Evolutionary conservation across 2,329 filamentous ascomycete genomes (phyloP).

Genomic region (Shiraia sp.): DNA sequence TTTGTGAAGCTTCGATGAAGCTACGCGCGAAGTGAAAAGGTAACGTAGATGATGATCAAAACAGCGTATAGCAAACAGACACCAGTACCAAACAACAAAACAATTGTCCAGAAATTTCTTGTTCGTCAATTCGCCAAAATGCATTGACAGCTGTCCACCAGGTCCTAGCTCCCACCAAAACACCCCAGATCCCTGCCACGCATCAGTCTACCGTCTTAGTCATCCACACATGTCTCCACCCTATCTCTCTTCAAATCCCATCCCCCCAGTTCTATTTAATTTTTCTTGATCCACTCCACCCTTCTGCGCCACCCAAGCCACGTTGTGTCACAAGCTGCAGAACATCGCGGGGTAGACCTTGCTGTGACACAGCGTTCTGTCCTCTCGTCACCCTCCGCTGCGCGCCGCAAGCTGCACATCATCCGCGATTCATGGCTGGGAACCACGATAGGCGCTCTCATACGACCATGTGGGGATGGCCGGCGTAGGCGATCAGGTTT

Average conservation of each 20-base stretch:
- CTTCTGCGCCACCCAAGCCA: slow-evolving; percentile 3
- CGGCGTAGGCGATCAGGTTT: slow-evolving; percentile 3
- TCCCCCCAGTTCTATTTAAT: no score
- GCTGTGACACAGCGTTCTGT: background rate
- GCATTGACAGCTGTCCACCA: slow-evolving; percentile 15
- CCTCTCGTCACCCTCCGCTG: background rate
- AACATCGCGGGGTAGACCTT: slow-evolving; percentile 18
- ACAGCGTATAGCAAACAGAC: no score
- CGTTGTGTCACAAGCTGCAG: slow-evolving; percentile 20
- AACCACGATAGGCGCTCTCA: background rate
- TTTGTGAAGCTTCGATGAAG: no score
- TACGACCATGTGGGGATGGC: slow-evolving; percentile 3
- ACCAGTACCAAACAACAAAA: no score
- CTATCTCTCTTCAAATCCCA: no score
- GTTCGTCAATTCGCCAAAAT: background rate
- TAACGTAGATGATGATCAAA: no score
- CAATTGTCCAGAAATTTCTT: background rate
- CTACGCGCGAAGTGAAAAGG: background rate
- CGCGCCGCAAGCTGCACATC: background rate
- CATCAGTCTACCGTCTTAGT: slow-evolving; percentile 15
- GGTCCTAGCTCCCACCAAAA: slow-evolving; percentile 4
- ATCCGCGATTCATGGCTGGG: slow-evolving; percentile 3
- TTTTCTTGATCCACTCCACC: no score
- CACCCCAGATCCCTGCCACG: slow-evolving; percentile 13
- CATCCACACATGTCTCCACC: background rate